phyloP scores from a whole-genome alignment of 768 basidiomycete genomes.

The Coprinopsis cinerea region DNA sequence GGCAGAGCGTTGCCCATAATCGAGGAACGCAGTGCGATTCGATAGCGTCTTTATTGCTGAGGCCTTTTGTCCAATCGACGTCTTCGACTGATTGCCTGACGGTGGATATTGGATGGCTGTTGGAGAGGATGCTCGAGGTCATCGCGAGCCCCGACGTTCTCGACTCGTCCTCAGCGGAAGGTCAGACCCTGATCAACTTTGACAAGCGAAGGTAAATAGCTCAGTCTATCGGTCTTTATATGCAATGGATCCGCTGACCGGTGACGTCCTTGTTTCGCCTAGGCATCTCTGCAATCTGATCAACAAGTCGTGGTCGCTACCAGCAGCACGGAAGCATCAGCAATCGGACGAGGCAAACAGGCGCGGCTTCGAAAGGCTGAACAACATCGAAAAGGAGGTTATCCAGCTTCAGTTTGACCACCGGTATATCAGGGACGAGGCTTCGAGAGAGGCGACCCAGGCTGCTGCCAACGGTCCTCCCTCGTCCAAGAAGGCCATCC shows the following conservation, averaged over 20 bases:
- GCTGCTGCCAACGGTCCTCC: constrained; percentile 35
- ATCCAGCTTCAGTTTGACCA: constrained; percentile 57
- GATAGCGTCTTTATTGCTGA: constrained; percentile 48
- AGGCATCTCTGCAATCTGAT: constrained; percentile 69
- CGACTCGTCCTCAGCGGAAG: constrained; percentile 46
- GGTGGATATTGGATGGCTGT: constrained; percentile 76
- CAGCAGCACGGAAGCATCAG: constrained; percentile 34
- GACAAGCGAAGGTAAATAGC: constrained; percentile 67
- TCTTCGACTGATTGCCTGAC: constrained; percentile 48
- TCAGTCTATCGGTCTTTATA: constrained; percentile 2
- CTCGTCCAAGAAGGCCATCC: constrained; percentile 47
- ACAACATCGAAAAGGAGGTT: constrained; percentile 70
- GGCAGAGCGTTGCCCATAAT: constrained; percentile 63
- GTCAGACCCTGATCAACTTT: constrained; percentile 64
- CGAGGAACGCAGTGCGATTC: constrained; percentile 62
- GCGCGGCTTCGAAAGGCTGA: constrained; percentile 69
- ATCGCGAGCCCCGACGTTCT: constrained; percentile 69
- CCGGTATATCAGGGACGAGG: constrained; percentile 72
- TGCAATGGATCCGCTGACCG: not conserved
- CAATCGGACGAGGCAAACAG: constrained; percentile 54
- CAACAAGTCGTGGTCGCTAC: constrained; percentile 42
- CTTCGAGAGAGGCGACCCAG: constrained; percentile 53
- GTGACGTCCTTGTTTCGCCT: constrained; percentile 12
- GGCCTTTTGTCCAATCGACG: constrained; percentile 39
- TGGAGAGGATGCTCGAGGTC: constrained; percentile 78